These are phyloP conservation scores for Ceratocystis cacaofunesta DNA, from an alignment of 2,329 filamentous ascomycete species.

Conservation along the genomic window DNA sequence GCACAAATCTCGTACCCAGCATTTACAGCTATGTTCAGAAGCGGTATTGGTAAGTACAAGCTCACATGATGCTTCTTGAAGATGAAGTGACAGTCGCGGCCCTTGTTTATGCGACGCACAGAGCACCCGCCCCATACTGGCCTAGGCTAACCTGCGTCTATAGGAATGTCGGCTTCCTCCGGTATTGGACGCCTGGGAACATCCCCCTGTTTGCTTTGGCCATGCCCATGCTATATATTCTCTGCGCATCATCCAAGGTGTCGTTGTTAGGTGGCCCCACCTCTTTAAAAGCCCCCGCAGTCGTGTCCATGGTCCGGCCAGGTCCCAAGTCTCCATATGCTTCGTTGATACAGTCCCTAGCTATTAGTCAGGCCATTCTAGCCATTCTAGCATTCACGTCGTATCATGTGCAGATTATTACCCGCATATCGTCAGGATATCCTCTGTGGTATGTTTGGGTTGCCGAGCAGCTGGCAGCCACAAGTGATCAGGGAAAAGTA, in stretches of 20 bases:
- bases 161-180: conserved; percentile 77
- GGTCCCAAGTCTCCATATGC: conserved; percentile 12
- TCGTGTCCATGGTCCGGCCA: conserved; percentile 6
- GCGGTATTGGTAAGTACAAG: conserved; percentile 62
- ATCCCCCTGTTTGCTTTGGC: conserved; percentile 78
- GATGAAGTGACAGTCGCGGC: not conserved
- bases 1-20: conserved; percentile 54
- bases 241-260: conserved; percentile 25
- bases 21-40: conserved; percentile 84
- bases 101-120: not conserved
- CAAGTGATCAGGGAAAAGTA: conserved; percentile 19
- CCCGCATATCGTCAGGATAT: conserved; percentile 73
- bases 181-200: conserved; percentile 81
- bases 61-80: not conserved
- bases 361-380: conserved; percentile 57
- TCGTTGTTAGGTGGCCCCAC: not conserved
- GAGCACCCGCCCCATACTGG: not conserved
- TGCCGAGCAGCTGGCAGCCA: conserved; percentile 32
- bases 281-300: not conserved
- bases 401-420: conserved; percentile 92
- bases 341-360: conserved; percentile 40
- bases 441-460: conserved; percentile 81
- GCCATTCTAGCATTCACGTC: conserved; percentile 56
- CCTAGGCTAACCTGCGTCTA: not conserved
- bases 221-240: conserved; percentile 55